A percentile compares a stretch with the other conserved stretches of the same genome.
Conservation (phyloP, 2,329 filamentous ascomycete genomes). For the Talaromyces pinophilus region DNA sequence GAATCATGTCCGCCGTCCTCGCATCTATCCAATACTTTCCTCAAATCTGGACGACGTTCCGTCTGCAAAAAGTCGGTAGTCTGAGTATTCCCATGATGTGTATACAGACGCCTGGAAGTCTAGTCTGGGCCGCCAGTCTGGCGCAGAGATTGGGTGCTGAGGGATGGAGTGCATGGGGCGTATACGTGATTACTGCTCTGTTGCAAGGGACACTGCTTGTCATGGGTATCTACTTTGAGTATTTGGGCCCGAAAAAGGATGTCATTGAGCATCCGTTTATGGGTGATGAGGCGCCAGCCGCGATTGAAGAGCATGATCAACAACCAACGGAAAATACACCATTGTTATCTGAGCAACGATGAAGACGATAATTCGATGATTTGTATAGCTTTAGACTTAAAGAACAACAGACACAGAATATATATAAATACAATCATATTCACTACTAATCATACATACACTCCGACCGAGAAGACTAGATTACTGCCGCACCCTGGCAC, state of each 20-base stretch:
- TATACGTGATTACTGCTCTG: constrained; percentile 81
- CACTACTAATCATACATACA: neutral
- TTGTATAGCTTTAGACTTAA: neutral
- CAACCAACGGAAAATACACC: constrained; percentile 12
- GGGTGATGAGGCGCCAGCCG: neutral
- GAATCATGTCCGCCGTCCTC: constrained; percentile 73
- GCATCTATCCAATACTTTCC: constrained; percentile 90
- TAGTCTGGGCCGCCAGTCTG: constrained; percentile 84
- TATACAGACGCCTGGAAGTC: constrained; percentile 91
- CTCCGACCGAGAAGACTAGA: neutral
- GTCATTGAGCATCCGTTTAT: constrained; percentile 17
- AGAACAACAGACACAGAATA: neutral
- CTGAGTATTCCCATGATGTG: constrained; percentile 97
- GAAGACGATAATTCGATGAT: neutral
- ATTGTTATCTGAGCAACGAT: constrained; percentile 12
- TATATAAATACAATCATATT: neutral
- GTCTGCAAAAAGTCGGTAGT: constrained; percentile 81
- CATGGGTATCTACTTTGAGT: constrained; percentile 75
- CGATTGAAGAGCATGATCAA: neutral
- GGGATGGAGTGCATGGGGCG: constrained; percentile 95
- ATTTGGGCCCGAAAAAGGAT: constrained; percentile 50
- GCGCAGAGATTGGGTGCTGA: constrained; percentile 73
- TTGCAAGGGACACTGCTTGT: constrained; percentile 79
- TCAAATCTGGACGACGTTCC: constrained; percentile 90
- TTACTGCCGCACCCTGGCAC: neutral